These are phyloP conservation scores for Cucumis cinereus DNA, from an alignment of 306 rosid genomes.

Conservation along the genomic window DNA sequence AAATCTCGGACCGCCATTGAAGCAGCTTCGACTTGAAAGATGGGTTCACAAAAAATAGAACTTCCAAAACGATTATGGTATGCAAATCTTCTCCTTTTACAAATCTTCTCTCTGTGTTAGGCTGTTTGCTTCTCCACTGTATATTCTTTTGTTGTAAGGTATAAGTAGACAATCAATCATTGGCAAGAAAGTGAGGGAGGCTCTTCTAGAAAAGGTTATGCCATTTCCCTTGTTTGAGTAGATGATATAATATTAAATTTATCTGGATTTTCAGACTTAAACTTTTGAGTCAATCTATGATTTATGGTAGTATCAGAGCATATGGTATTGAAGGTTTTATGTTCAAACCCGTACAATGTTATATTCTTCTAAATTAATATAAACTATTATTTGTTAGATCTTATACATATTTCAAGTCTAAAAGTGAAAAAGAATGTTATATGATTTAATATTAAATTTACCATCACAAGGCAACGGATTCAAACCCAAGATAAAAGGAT, in stretches of 20 bases:
- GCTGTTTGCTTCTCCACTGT: background rate
- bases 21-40: slow-evolving; percentile 81
- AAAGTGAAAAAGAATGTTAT: too few relatives aligned
- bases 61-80: background rate
- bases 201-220: background rate
- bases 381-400: too few relatives aligned
- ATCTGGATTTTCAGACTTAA: too few relatives aligned
- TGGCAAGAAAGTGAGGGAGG: background rate
- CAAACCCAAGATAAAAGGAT: background rate
- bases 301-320: too few relatives aligned
- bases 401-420: too few relatives aligned
- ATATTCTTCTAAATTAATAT: too few relatives aligned
- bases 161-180: background rate
- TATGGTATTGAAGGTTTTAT: too few relatives aligned
- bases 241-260: too few relatives aligned
- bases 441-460: too few relatives aligned
- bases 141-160: background rate
- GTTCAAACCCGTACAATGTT: too few relatives aligned
- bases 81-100: background rate
- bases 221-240: too few relatives aligned
- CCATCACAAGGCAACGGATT: background rate
- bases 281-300: too few relatives aligned
- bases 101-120: background rate
- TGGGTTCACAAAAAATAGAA: slow-evolving; percentile 40
- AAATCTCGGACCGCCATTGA: slow-evolving; percentile 53